Conservation (phyloP, 2,329 filamentous ascomycete species). For the Cercospora zeae-maydis region DNA sequence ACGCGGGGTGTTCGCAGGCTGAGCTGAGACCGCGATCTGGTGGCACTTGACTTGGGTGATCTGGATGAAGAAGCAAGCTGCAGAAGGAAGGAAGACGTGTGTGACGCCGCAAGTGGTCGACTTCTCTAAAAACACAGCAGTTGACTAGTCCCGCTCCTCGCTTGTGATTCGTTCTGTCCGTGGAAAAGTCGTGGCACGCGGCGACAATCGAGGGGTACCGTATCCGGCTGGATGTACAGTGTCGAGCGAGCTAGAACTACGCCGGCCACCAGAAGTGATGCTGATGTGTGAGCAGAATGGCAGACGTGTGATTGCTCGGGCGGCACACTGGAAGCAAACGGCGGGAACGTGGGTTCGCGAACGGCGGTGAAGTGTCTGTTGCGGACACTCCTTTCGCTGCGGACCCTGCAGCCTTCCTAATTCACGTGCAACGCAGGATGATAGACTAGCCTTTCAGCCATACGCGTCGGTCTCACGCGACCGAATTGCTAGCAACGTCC, state of each 20-base stretch:
- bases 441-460: not conserved
- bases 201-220: not conserved
- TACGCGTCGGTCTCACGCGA: slow-evolving; percentile 9
- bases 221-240: not conserved
- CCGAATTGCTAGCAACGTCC: slow-evolving; percentile 1
- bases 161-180: slow-evolving; percentile 3
- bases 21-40: slow-evolving; percentile 3
- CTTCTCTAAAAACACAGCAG: slow-evolving; percentile 13
- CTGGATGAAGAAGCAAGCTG: not conserved
- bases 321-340: not conserved
- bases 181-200: slow-evolving; percentile 2
- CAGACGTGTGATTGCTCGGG: not conserved
- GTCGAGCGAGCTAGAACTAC: not conserved
- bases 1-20: slow-evolving; percentile 1
- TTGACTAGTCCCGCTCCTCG: slow-evolving; percentile 7
- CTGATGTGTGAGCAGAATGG: not conserved
- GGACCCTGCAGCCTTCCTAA: not conserved
- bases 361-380: not conserved
- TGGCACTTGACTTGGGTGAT: slow-evolving; percentile 6
- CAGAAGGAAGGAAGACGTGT: slow-evolving; percentile 5
- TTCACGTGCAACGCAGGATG: slow-evolving; percentile 11
- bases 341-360: not conserved
- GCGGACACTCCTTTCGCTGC: not conserved
- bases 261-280: not conserved
- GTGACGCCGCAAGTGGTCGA: slow-evolving; percentile 8